Base-by-base conservation (phyloP, 495 filamentous ascomycete species). In the Penicillium lividum region DNA sequence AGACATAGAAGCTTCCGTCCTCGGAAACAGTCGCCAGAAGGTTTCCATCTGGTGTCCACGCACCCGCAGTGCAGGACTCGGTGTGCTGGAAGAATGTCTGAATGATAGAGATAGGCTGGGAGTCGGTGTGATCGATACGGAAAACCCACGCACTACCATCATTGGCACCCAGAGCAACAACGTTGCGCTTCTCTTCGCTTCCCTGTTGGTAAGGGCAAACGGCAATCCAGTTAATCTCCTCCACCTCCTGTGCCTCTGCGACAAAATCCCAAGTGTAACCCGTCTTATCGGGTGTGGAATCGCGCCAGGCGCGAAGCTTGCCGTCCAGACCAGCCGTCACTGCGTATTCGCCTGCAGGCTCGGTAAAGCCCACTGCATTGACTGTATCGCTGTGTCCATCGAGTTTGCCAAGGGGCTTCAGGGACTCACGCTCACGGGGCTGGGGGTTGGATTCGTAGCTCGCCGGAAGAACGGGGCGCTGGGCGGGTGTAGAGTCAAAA, bases 91-190 rank as follows among this genome's bases (percentile, higher is more conserved):
- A 96, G 77, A 92, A 95, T 43, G 86, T 85, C 73, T 97, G 91
- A 22, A 93, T 80, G 68, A 98, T 92, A 48, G 86, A 85, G 57
- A 98, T 79, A 4, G 82, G 83, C 46, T 78, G 82, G 68, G 77
- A 51, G 61, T 90, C 85, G 8, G 77, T 74, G 18, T 82, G 71
- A 63, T 95, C 88, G 66, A 98, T 81, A 7, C 83, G 86, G 74
- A 97, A 94, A 6, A 99, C 88, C 95, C 95, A 99, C 6, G 96
- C 91, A 48, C 85, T 89, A 45, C 95, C 95, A 69, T 99, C 93
- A n/a, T 82, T 89, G 40, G 92, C 91, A 38, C 95, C 95, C 22
- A 98, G 72, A 0, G 95, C 95, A 60, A 99, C 67, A n/a, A 89
- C 85, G 71, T 97, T 95, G 27, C 86, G 82, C 67, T 88, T 82